Conservation (phyloP, 2,329 filamentous ascomycete genomes). For the Paraconiothyrium sp. region DNA sequence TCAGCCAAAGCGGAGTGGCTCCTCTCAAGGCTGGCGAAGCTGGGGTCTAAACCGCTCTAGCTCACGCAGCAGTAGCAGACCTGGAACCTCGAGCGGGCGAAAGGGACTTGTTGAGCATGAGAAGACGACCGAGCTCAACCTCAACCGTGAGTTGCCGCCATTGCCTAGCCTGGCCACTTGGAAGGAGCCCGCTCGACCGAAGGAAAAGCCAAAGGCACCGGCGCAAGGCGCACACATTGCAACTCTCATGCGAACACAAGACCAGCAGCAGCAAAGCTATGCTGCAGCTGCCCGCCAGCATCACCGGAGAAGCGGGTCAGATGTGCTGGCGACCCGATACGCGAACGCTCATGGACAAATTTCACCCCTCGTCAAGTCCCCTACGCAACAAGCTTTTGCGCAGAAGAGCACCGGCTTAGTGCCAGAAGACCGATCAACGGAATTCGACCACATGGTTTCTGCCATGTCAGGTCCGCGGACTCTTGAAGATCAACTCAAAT, state of each 20-base stretch:
- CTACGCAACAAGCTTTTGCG: slow-evolving; percentile 20
- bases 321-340: slow-evolving; percentile 37
- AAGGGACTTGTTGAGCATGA: slow-evolving; percentile 32
- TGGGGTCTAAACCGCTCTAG: slow-evolving; percentile 50
- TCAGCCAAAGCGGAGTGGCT: slow-evolving; percentile 36
- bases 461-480: slow-evolving; percentile 36
- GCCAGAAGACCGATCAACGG: slow-evolving; percentile 19
- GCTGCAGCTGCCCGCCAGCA: slow-evolving; percentile 38
- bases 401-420: slow-evolving; percentile 13
- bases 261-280: slow-evolving; percentile 36
- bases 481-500: slow-evolving; percentile 30
- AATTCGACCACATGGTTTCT: slow-evolving; percentile 35
- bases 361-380: slow-evolving; percentile 23
- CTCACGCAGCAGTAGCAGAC: slow-evolving; percentile 43
- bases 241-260: slow-evolving; percentile 47
- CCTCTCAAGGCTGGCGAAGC: slow-evolving; percentile 48
- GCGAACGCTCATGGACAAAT: slow-evolving; percentile 28
- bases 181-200: slow-evolving; percentile 35
- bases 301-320: slow-evolving; percentile 43
- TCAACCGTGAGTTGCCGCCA: slow-evolving; percentile 59
- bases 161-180: slow-evolving; percentile 57
- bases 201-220: slow-evolving; percentile 30
- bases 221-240: slow-evolving; percentile 43
- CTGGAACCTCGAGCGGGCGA: slow-evolving; percentile 40
- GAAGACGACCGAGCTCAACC: slow-evolving; percentile 50